phyloP scores from a whole-genome alignment of 2,329 filamentous ascomycete genomes.

The Cytospora chrysosperma region DNA sequence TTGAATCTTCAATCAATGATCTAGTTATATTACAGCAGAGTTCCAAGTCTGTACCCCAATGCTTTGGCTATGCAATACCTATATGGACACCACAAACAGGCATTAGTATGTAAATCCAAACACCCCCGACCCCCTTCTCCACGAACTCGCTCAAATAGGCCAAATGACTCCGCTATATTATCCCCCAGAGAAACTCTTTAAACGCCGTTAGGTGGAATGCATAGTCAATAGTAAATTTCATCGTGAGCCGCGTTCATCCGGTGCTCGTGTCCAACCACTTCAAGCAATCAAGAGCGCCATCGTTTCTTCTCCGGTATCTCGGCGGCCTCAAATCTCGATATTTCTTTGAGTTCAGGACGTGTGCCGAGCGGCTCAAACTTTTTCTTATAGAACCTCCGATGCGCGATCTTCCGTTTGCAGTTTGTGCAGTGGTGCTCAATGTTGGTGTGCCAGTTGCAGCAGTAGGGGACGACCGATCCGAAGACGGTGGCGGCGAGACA shows the following conservation, averaged over 20 bases:
- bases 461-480: slow-evolving; percentile 3
- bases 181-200: too few relatives aligned
- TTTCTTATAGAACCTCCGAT: not conserved
- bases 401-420: slow-evolving; percentile 10
- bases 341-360: not conserved
- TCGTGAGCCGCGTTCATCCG: not conserved
- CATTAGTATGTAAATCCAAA: too few relatives aligned
- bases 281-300: not conserved
- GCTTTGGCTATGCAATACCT: too few relatives aligned
- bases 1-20: too few relatives aligned
- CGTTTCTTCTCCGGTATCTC: not conserved
- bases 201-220: too few relatives aligned
- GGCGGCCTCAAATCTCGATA: not conserved
- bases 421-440: slow-evolving; percentile 11
- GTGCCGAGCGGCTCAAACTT: slow-evolving; percentile 4
- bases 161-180: too few relatives aligned
- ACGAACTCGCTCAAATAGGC: too few relatives aligned
- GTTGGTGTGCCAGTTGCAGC: slow-evolving; percentile 3
- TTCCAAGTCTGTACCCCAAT: too few relatives aligned
- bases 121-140: too few relatives aligned
- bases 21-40: too few relatives aligned
- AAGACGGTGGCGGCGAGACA: slow-evolving; percentile 1
- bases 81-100: too few relatives aligned
- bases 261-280: not conserved
- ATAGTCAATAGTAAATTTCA: not conserved